A percentile compares a stretch with the other conserved stretches of the same genome.
phyloP scores from a whole-genome alignment of 2,329 filamentous ascomycete genomes.

The Cyanodermella asteris region DNA sequence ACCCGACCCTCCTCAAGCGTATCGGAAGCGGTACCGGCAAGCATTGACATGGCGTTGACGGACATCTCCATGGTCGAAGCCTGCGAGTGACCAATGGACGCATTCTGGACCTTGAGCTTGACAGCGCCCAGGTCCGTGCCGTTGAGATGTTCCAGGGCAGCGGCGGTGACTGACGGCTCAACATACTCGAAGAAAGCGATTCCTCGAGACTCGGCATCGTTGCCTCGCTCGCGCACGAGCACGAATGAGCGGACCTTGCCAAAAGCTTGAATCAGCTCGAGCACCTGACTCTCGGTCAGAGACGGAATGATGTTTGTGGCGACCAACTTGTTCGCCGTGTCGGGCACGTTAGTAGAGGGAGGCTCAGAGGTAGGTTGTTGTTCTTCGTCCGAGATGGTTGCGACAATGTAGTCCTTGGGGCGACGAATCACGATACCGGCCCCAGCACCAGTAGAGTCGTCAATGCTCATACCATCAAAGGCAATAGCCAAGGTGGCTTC shows the following conservation, averaged over 20 bases:
- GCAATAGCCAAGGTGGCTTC: conserved; percentile 85
- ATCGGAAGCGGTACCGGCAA: conserved; percentile 67
- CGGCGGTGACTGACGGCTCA: conserved; percentile 51
- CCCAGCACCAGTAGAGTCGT: conserved; percentile 36
- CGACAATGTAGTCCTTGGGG: conserved; percentile 94
- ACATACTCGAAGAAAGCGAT: conserved; percentile 93
- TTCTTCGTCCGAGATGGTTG: conserved; percentile 51
- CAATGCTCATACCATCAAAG: conserved; percentile 75
- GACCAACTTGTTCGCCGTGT: conserved; percentile 88
- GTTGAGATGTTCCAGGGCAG: conserved; percentile 77
- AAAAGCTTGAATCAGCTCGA: conserved; percentile 73
- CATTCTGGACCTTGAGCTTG: conserved; percentile 64
- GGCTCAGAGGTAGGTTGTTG: conserved; percentile 51
- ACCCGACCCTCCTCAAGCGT: conserved; percentile 66
- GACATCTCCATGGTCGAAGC: conserved; percentile 82
- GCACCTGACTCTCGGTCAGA: conserved; percentile 76
- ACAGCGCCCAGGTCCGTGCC: conserved; percentile 83
- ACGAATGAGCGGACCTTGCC: conserved; percentile 84
- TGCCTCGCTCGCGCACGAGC: conserved; percentile 65
- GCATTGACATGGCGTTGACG: conserved; percentile 93
- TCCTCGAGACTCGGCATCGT: conserved; percentile 40
- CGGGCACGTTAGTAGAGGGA: no score
- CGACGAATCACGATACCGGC: conserved; percentile 51
- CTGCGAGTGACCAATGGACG: conserved; percentile 86
- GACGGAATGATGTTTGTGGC: conserved; percentile 75